Percentiles rank a stretch among this genome's conserved stretches.
Conservation (phyloP, 1,139 yeast species). For the Candida sp. region DNA sequence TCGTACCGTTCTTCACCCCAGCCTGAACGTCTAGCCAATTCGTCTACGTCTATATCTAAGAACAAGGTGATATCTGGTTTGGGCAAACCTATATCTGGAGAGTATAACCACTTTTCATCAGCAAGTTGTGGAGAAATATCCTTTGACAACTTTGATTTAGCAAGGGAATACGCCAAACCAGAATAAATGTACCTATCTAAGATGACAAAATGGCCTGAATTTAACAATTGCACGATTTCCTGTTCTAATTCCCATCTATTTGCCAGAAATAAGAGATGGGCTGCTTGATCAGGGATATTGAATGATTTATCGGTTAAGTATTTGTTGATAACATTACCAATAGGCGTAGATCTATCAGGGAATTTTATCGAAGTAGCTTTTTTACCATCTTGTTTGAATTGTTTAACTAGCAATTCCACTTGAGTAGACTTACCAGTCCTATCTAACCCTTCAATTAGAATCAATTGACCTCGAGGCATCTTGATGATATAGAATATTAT, state of each 20-base stretch:
- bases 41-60: constrained; percentile 56
- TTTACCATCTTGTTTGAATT: constrained; percentile 20
- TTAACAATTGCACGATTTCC: constrained; percentile 43
- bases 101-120: constrained; percentile 69
- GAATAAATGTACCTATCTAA: constrained; percentile 90
- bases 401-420: constrained; percentile 44
- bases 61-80: constrained; percentile 84
- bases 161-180: constrained; percentile 89
- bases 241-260: constrained; percentile 85
- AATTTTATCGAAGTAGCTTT: constrained; percentile 60
- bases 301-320: constrained; percentile 57
- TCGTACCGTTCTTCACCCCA: constrained; percentile 96
- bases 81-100: constrained; percentile 83
- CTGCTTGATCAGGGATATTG: constrained; percentile 65
- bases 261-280: constrained; percentile 88
- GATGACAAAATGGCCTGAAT: constrained; percentile 57
- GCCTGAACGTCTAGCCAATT: constrained; percentile 58
- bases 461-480: constrained; percentile 60
- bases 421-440: constrained; percentile 96
- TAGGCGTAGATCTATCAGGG: constrained; percentile 81
- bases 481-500: neutral
- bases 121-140: constrained; percentile 24
- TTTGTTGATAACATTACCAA: constrained; percentile 74
- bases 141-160: constrained; percentile 40
- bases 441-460: constrained; percentile 90